Evolutionary conservation across 345 rosid species (phyloP), one percentile per base, ranked within the genome.

Genomic region (Viola odorata): DNA sequence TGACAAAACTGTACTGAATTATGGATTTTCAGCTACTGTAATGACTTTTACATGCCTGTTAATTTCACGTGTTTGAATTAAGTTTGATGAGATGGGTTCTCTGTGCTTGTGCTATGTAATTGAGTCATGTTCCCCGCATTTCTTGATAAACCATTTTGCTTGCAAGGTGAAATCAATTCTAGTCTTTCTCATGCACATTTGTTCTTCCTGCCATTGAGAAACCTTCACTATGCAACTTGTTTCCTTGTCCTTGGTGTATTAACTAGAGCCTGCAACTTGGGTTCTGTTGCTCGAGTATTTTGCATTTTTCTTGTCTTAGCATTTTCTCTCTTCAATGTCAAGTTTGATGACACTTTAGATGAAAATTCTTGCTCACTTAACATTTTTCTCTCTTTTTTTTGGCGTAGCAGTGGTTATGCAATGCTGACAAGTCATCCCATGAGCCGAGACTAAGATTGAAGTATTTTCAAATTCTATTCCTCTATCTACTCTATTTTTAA

Each of bases 351-450:
- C 3, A 10, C 51, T 52, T 14, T 15, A 13, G 12, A 16, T 38
- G 47, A 38, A 41, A 45, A 3, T 2, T 60, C 57, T 47, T 45
- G 10, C 14, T 61, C 36, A 16, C 37, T 41, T 63, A 12, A 7
- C 50, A 47, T 16, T 12, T 16, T 53, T 51, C 40, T 42, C 40
- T 42, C 36, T 45, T 37, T 60, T 67, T 32, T 8, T 37, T 71
- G 48, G 58, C 15, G 45, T 39, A 53, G 72, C 82, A 90, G 96
- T 94, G 99, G 97, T 69, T 90, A 68, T 94, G 99, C 85, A 94
- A 94, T 79, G 96, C 96, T 4, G 96, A 94, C 69, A 94, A 90
- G 84, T 88, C 99, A 62, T 88, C 87, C 5, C 99, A 90, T 67
- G 91, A 94, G 72, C 99, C 97, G 54, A 83, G 75, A 57, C 71